phyloP scores from a whole-genome alignment of 148 eudicot species.

The Polygonum aviculare region DNA sequence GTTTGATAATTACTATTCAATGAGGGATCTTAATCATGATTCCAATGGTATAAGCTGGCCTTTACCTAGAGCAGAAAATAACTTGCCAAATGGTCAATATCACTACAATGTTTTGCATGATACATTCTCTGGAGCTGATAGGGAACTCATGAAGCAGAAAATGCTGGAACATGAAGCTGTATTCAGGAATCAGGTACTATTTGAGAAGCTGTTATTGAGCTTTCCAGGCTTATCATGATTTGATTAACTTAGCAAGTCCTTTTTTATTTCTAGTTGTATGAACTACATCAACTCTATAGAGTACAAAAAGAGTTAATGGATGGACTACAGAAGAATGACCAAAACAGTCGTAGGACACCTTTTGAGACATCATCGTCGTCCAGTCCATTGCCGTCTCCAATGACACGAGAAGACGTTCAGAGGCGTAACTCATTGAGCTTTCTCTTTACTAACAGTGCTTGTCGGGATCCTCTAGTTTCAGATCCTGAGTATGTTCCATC shows the following conservation, averaged over 20 bases:
- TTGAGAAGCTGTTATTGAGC: neutral
- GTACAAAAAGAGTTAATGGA: conserved; percentile 77
- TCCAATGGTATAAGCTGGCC: conserved; percentile 67
- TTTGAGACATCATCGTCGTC: conserved; percentile 65
- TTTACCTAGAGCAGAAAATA: conserved; percentile 40
- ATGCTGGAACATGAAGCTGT: conserved; percentile 84
- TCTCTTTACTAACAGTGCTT: conserved; percentile 27
- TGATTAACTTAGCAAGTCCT: neutral
- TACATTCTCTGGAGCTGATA: conserved; percentile 40
- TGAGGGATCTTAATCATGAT: conserved; percentile 67
- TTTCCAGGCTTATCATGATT: neutral
- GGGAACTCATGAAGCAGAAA: conserved; percentile 62
- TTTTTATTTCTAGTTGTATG: conserved; percentile 43
- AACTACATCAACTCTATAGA: conserved; percentile 68
- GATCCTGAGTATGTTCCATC: conserved; percentile 26
- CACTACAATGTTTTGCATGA: conserved; percentile 37
- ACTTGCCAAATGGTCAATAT: conserved; percentile 44
- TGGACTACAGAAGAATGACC: conserved; percentile 46
- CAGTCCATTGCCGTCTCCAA: conserved; percentile 45
- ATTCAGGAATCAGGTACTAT: conserved; percentile 70
- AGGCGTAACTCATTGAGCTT: conserved; percentile 44
- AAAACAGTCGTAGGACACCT: conserved; percentile 25
- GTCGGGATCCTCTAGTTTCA: conserved; percentile 24
- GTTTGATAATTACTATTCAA: conserved; percentile 52
- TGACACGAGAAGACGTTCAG: conserved; percentile 32